Base-by-base conservation (phyloP, 2,329 filamentous ascomycete species). In the Penicillium aurantiogriseum region DNA sequence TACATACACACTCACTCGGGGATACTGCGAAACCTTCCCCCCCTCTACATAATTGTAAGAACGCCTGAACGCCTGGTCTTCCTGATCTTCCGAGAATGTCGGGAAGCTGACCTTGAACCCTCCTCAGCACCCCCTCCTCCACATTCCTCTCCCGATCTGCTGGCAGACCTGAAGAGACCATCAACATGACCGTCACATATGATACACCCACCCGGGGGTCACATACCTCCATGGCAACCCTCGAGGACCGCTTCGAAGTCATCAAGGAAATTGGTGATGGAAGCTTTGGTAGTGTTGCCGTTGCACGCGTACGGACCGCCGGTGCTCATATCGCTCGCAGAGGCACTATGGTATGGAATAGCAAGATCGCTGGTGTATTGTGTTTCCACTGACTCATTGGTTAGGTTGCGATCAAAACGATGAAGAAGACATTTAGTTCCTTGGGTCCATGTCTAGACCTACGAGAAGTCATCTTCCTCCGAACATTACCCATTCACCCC, bases 341-440 rank as follows among this genome's bases (percentile, higher is more conserved):
- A 74, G 93, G 93, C 67, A 96, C 92, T 57, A 85, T 97, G 81
- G 93, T 97, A 87, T 82, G 88, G 81, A 63, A 49, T 54, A 17
- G 21, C 49, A 27, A 50, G 15, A 23, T 57, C 57, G 50, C 49
- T 51, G 47, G 55, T 52, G 40, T 40, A 9, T 31, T 46, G n/a
- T 21, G 21, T 25, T 40, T 43, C 42, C 49, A 61, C 66, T 49
- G 63, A 62, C 60, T 56, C 55, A 42, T 56, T 31, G 5, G 39
- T 33, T 58, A 97, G 94, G 90, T 99, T 69, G 94, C 94, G 43
- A 97, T 99, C 79, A 99, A 99, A 79, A 97, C 94, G 6, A 99
- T 99, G 94, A 99, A 99, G 83, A 99, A 99, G 85, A 92, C 89
- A 0, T 99, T 97, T 69, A 92, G 97, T 68, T 96, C 91, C 2